Evolutionary conservation across 441 rosid species (phyloP), one percentile per base, ranked within the genome.

Genomic region (Cnidoscolus chayamansa): DNA sequence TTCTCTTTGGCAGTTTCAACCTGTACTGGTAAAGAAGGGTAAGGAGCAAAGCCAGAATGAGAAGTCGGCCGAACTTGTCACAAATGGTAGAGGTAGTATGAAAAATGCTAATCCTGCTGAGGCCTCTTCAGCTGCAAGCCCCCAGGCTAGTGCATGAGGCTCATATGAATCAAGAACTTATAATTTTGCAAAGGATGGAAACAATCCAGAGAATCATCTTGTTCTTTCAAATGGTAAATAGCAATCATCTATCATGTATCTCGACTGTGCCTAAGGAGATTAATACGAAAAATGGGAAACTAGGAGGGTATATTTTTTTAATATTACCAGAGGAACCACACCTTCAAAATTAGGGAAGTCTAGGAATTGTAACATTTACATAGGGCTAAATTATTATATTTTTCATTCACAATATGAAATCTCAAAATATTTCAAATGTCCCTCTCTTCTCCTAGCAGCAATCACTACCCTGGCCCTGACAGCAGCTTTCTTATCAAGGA

Each of bases 21-120:
- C 99, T 7, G 91, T 90, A 78, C 70, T 91, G 81, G 90, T 95
- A 12, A 94, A 89, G 78, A 88, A 86, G 72, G 92, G 90, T n/a
- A 70, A 84, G 79, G 93, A 83, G 43, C 79, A 73, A 76, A 72
- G 70, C 57, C 81, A 77, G 75, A 86, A 77, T 10, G 89, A 86
- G 58, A 86, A 82, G 63, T 74, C 92, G 0, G 87, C 74, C 66
- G 82, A 85, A 67, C 84, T 77, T 40, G 82, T 72, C 20, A 77
- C 85, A 17, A 88, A 88, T 47, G 90, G 91, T 37, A 83, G 80
- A 57, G 76, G 80, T 43, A 58, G 79, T 47, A 72, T 72, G 7
- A 79, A 75, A 59, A 77, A 73, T 20, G 74, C 88, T 19, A 75
- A 83, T 13, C 77, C 90, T 13, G 78, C 86, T 10, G 92, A 91